Conservation (phyloP, 495 filamentous ascomycete genomes). For the Penicillium malachiteum region DNA sequence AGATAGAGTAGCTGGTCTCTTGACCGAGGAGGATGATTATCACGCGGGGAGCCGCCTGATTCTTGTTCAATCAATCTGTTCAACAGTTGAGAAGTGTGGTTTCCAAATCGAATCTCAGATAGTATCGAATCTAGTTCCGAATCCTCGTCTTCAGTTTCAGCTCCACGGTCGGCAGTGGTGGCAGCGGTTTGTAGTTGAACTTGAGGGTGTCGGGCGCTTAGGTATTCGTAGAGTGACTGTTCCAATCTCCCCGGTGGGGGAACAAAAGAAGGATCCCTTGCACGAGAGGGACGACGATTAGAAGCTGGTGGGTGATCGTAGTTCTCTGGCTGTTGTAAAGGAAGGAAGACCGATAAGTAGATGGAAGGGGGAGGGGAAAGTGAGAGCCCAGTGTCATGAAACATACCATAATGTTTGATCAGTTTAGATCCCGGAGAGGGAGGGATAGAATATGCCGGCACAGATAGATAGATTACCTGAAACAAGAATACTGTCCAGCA, state of each 20-base stretch:
- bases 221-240: background rate
- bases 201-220: background rate
- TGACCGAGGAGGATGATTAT: conserved; percentile 15
- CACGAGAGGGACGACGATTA: conserved; percentile 32
- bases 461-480: conserved; percentile 6
- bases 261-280: conserved; percentile 5
- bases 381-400: conserved; percentile 8
- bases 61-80: background rate
- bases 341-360: background rate
- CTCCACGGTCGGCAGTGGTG: too few species aligned
- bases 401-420: conserved; percentile 25
- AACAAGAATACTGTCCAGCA: background rate
- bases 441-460: background rate
- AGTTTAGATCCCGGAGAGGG: background rate
- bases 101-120: background rate
- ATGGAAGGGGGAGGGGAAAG: conserved; percentile 1
- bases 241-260: conserved; percentile 1
- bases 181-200: too few species aligned
- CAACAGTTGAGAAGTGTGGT: conserved; percentile 1
- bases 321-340: conserved; percentile 53
- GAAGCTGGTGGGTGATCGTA: conserved; percentile 56
- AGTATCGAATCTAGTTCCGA: background rate
- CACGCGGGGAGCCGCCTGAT: conserved; percentile 1
- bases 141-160: background rate
- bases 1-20: conserved; percentile 36